Conservation (phyloP, 2,329 filamentous ascomycete species). For the Fonsecaea multimorphosa region DNA sequence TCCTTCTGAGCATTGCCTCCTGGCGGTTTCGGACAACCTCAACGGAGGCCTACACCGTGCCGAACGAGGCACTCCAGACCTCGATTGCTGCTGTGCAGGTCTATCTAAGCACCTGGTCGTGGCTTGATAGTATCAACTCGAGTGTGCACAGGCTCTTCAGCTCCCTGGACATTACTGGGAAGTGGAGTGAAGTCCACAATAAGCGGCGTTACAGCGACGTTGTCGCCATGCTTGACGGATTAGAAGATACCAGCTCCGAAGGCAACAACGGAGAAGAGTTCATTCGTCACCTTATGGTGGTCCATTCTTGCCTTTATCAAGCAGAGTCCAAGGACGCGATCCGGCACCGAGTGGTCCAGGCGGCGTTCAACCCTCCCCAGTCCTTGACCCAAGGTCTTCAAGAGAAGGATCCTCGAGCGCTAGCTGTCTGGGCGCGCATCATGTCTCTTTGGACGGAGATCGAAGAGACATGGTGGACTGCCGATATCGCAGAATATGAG, state of each 20-base stretch:
- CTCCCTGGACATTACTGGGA: slow-evolving; percentile 7
- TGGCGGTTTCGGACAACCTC: slow-evolving; percentile 8
- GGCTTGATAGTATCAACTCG: slow-evolving; percentile 3
- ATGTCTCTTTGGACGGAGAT: slow-evolving; percentile 10
- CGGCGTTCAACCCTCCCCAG: slow-evolving; percentile 4
- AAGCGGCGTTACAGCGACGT: slow-evolving; percentile 2
- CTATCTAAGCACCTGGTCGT: slow-evolving; percentile 9
- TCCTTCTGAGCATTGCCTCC: slow-evolving; percentile 4
- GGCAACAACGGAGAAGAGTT: background rate
- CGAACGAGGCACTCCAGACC: slow-evolving; percentile 1
- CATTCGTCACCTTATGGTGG: slow-evolving; percentile 9
- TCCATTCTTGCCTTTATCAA: slow-evolving; percentile 9
- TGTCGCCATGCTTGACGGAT: slow-evolving; percentile 11
- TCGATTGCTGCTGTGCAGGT: slow-evolving; percentile 9
- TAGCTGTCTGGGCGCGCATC: slow-evolving; percentile 10
- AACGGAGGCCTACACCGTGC: slow-evolving; percentile 1
- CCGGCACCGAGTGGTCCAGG: slow-evolving; percentile 4
- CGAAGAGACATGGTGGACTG: slow-evolving; percentile 2
- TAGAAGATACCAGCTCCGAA: background rate
- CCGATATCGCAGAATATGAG: slow-evolving; percentile 5
- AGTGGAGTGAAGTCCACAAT: slow-evolving; percentile 10
- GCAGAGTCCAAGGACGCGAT: slow-evolving; percentile 1
- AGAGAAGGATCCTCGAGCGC: slow-evolving; percentile 1
- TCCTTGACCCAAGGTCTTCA: slow-evolving; percentile 5
- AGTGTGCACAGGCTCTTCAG: slow-evolving; percentile 6